Percentiles rank a stretch among this genome's conserved stretches.
Evolutionary conservation across 2,329 filamentous ascomycete genomes (phyloP).

Genomic region (Trichoderma koningiopsis): DNA sequence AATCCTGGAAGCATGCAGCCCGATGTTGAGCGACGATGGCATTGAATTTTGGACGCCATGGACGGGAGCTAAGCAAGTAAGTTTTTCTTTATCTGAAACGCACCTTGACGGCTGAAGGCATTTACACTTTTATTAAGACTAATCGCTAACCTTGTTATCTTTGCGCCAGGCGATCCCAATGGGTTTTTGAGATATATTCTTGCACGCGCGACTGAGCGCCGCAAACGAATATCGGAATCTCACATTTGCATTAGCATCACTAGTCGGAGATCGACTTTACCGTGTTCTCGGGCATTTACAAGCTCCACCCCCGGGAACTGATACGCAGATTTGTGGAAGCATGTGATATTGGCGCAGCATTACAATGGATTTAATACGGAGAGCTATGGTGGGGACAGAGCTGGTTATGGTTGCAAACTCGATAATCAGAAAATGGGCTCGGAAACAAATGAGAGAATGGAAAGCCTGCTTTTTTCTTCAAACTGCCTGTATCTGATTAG

Average conservation of each 20-base stretch:
- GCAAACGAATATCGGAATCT: background rate
- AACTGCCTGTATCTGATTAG: background rate
- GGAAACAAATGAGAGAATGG: background rate
- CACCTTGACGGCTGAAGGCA: background rate
- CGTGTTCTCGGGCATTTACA: background rate
- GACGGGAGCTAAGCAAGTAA: conserved; percentile 14
- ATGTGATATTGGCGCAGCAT: conserved; percentile 9
- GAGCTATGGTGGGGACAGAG: background rate
- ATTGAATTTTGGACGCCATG: background rate
- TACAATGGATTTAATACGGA: background rate
- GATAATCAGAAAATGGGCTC: background rate
- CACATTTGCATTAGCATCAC: background rate
- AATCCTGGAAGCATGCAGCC: background rate
- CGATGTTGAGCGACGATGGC: background rate
- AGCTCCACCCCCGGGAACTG: background rate
- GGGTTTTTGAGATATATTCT: background rate
- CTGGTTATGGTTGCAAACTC: background rate
- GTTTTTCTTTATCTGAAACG: background rate
- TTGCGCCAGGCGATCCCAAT: background rate
- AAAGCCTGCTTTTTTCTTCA: background rate
- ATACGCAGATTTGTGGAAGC: background rate
- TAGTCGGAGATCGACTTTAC: background rate
- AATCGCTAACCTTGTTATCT: background rate
- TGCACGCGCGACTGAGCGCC: background rate
- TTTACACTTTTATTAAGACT: background rate